Base-by-base conservation (phyloP, 2,329 filamentous ascomycete genomes). In the Cylindrodendrum hubeiense region DNA sequence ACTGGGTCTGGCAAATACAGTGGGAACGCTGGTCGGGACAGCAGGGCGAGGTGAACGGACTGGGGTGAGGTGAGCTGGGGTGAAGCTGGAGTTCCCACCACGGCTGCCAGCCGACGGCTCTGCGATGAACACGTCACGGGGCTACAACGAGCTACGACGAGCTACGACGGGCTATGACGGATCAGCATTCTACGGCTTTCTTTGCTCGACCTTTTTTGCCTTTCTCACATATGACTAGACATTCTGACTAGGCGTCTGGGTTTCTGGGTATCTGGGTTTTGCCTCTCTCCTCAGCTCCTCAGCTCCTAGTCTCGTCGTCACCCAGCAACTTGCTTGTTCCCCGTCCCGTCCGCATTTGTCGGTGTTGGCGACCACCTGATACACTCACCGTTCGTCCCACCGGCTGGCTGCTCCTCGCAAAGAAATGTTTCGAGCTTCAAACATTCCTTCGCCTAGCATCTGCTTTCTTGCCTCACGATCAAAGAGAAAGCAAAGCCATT, bases 91-190 rank as follows among this genome's bases (percentile, higher is more conserved):
- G 52, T 56, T 58, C 47, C 53, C 53, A 52, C 60, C 33, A 30
- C 33, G 44, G 54, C 50, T 58, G 47, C 54, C 54, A 30, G 24
- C 54, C 54, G 60, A 58, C 60, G 47, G 44, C 60, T 65, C 66
- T 67, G 58, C 62, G 64, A 66, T 33, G 70, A 67, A 70, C 71
- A 73, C 68, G 70, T 71, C 71, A 73, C 68, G 57, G 63, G 54
- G 60, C 60, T 63, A 50, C 37, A 12, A 39, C 50, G 30, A 49
- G 46, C 46, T 33, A 33, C 28, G 28, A 33, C 28, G 37, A 47
- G 58, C 58, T 61, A 55, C 55, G 51, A 61, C 44, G 37, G 28
- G 9, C 43, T 30, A 43, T 28, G 22, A 33, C 28, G n/a, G 47
- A 33, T 19, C 8, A 33, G 47, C 9, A 52, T 58, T 41, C 47